Base-by-base conservation (phyloP, 371 early-diverging fungal genomes). In the Mortierella sp. region DNA sequence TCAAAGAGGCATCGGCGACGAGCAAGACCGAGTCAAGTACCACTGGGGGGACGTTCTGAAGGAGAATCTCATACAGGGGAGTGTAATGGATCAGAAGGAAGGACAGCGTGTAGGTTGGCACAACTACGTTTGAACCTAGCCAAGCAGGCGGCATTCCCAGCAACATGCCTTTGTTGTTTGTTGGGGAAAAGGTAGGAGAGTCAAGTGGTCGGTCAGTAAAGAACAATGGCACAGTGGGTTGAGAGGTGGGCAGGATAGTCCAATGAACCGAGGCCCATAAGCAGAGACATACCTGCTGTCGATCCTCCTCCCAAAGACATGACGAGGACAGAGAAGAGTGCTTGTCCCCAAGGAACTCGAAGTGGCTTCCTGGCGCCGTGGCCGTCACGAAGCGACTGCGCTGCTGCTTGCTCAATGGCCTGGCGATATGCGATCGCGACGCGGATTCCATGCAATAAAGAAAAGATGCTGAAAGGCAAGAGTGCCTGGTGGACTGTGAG, bases 261-360 rank as follows among this genome's bases (percentile, higher is more conserved):
- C 37, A 37, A 37, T 37, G 37, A 37, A 9, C 9, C 37, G 37
- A 37, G 37, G 11, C 9, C 23, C 45, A 12, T 19, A 44, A 19
- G 9, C 14, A 58, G 18, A 21, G 43, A 62, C 70, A 7, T 79
- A 79, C 79, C 72, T 4, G 79, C 16, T 19, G 79, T 58, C 48
- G 80, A 87, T 7, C 88, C 88, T 47, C 89, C 89, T 48, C 89
- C 89, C 15, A 85, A 81, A 26, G 87, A 75, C 86, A 87, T 87
- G 25, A 84, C 83, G 4, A 87, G 62, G 12, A 86, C 84, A 11
- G 89, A 87, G n/a, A 89, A 50, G 9, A 86, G 64, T 16, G 86
- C 88, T 57, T 89, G 89, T 21, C 81, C 82, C 66, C 64, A 79
- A 1, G 79, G 70, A 1, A 69, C 66, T 45, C 68, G 73, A 21